A percentile compares a stretch with the other conserved stretches of the same genome.
phyloP scores from a whole-genome alignment of 371 early-diverging fungal genomes.

The Dinochytrium kinnereticum region DNA sequence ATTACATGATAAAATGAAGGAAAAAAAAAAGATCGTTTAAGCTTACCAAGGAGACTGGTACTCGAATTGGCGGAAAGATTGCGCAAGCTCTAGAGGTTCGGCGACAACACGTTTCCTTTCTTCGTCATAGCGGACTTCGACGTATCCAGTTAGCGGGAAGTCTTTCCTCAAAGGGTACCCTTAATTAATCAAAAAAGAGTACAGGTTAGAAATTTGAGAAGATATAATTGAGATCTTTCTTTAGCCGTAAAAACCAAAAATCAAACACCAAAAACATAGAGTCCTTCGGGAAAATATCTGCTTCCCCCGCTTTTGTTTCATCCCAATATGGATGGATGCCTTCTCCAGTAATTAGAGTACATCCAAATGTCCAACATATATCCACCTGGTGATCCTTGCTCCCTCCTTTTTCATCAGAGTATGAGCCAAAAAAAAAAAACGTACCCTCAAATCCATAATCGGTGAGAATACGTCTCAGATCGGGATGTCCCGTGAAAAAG shows the following conservation, averaged over 20 bases:
- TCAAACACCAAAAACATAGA: too few relatives aligned
- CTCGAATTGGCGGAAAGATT: slow-evolving; percentile 82
- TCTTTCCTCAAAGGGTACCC: slow-evolving; percentile 98
- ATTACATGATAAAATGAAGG: not conserved
- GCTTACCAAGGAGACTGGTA: slow-evolving; percentile 55
- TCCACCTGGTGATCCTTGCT: too few relatives aligned
- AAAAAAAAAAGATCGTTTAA: not conserved
- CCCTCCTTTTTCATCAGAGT: too few relatives aligned
- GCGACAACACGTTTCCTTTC: slow-evolving; percentile 95
- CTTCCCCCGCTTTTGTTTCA: too few relatives aligned
- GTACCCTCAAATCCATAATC: slow-evolving; percentile 6
- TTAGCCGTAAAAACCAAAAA: too few relatives aligned
- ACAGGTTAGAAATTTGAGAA: not conserved
- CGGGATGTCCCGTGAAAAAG: slow-evolving; percentile 95
- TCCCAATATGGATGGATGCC: too few relatives aligned
- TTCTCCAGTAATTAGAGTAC: too few relatives aligned
- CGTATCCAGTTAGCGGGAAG: slow-evolving; percentile 96
- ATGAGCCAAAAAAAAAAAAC: not conserved
- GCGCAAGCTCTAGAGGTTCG: slow-evolving; percentile 95
- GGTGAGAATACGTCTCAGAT: slow-evolving; percentile 94
- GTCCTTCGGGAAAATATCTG: too few relatives aligned
- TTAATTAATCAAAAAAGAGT: slow-evolving; percentile 7
- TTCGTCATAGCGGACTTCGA: slow-evolving; percentile 95
- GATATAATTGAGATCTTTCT: not conserved
- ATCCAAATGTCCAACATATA: too few relatives aligned